A percentile compares a stretch with the other conserved stretches of the same genome.
Evolutionary conservation across 129 eudicot species (phyloP).

Genomic region (Flaveria linearis): DNA sequence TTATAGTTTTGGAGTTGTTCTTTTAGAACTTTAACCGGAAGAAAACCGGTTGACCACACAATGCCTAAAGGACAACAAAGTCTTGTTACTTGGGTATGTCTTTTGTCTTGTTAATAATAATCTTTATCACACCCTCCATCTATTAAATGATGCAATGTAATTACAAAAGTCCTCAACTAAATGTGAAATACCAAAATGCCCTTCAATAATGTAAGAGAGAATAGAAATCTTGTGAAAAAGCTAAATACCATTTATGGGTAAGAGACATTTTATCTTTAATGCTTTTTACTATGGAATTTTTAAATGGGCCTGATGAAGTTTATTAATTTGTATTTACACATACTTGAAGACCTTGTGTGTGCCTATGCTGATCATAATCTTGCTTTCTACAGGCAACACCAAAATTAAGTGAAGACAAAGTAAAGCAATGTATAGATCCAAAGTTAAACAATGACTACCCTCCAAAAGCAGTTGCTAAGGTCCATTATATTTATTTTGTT

Average conservation of each 20-base stretch:
- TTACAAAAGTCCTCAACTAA: neutral
- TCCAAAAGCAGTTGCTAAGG: slow-evolving; percentile 96
- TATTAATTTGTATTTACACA: neutral
- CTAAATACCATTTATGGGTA: neutral
- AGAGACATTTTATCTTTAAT: slow-evolving; percentile 5
- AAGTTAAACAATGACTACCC: slow-evolving; percentile 84
- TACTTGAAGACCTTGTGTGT: neutral
- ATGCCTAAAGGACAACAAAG: slow-evolving; percentile 95
- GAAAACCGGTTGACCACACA: slow-evolving; percentile 89
- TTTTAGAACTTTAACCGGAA: slow-evolving; percentile 80
- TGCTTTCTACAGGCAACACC: slow-evolving; percentile 82
- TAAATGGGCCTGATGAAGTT: neutral
- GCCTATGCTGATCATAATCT: slow-evolving; percentile 14
- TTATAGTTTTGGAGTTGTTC: slow-evolving; percentile 85
- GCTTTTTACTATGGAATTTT: neutral
- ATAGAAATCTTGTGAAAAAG: neutral
- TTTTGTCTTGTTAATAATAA: neutral
- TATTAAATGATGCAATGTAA: neutral
- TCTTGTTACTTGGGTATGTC: slow-evolving; percentile 83
- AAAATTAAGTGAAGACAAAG: slow-evolving; percentile 95
- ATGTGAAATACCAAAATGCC: slow-evolving; percentile 5
- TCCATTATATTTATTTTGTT: slow-evolving; percentile 21
- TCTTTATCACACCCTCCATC: slow-evolving; percentile 5
- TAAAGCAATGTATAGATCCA: slow-evolving; percentile 95
- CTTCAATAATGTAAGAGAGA: neutral